These are phyloP conservation scores for Arthroderma sp. DNA, from an alignment of 2,329 filamentous ascomycete genomes.

Conservation along the genomic window DNA sequence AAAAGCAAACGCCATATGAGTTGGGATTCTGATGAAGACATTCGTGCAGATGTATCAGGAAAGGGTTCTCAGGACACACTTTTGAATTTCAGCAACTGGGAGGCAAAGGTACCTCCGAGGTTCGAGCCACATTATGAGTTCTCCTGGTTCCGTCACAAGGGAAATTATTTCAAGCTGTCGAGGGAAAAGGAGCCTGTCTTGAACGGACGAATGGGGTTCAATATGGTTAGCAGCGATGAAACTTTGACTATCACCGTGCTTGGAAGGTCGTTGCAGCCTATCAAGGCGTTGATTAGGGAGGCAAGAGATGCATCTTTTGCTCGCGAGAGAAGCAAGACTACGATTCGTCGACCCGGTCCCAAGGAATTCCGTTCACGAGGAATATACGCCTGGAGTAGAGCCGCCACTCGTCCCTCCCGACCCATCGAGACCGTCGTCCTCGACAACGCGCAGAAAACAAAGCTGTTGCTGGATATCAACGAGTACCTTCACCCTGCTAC, in stretches of 20 bases:
- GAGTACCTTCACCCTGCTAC: conserved; percentile 8
- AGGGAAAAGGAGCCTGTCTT: conserved; percentile 25
- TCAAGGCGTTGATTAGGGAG: conserved; percentile 37
- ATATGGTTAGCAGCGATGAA: conserved; percentile 26
- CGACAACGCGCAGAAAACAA: conserved; percentile 31
- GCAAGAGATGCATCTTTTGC: conserved; percentile 36
- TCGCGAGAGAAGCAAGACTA: conserved; percentile 34
- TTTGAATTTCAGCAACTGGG: conserved; percentile 41
- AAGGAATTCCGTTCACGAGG: conserved; percentile 24
- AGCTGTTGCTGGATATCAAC: conserved; percentile 6
- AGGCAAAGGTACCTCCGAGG: conserved; percentile 36
- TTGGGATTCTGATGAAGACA: conserved; percentile 36
- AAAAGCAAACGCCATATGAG: conserved; percentile 45
- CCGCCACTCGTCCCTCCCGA: conserved; percentile 32
- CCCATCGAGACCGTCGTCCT: conserved; percentile 67
- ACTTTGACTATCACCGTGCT: conserved; percentile 36
- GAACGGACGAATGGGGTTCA: conserved; percentile 12
- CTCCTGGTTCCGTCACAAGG: conserved; percentile 34
- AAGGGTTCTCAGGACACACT: conserved; percentile 22
- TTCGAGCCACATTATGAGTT: conserved; percentile 40
- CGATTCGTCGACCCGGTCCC: conserved; percentile 35
- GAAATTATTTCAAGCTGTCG: conserved; percentile 33
- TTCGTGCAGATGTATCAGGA: conserved; percentile 20
- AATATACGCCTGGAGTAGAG: conserved; percentile 14
- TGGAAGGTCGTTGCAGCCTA: conserved; percentile 37